A percentile compares a stretch with the other conserved stretches of the same genome.
Evolutionary conservation across 2,329 filamentous ascomycete genomes (phyloP).

Genomic region (Simplicillium aogashimaense): DNA sequence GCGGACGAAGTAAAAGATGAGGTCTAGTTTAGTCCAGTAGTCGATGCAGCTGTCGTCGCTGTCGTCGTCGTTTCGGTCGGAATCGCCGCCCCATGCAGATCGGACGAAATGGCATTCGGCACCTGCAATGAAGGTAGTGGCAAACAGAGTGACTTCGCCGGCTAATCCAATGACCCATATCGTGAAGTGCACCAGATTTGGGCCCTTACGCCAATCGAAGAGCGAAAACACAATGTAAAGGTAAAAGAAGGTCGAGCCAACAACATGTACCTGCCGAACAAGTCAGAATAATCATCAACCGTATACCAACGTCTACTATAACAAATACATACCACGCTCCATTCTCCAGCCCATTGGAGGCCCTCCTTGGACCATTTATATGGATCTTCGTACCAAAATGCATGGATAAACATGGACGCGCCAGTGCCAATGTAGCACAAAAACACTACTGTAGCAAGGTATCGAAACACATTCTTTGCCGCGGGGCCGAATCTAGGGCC

Average conservation of each 20-base stretch:
- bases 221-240: constrained; percentile 78
- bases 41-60: constrained; percentile 20
- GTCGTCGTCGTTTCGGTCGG: constrained; percentile 8
- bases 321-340: constrained; percentile 53
- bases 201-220: constrained; percentile 72
- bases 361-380: constrained; percentile 30
- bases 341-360: constrained; percentile 66
- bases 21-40: constrained; percentile 42
- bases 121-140: constrained; percentile 59
- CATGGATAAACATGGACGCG: constrained; percentile 62
- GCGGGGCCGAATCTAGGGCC: constrained; percentile 51
- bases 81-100: constrained; percentile 13
- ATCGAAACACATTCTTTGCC: constrained; percentile 65
- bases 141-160: constrained; percentile 64
- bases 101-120: constrained; percentile 54
- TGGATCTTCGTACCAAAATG: constrained; percentile 39
- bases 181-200: constrained; percentile 67
- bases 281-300: constrained; percentile 1
- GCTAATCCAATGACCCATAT: constrained; percentile 68
- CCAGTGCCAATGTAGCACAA: constrained; percentile 70
- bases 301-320: constrained; percentile 3
- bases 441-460: constrained; percentile 60
- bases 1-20: constrained; percentile 58
- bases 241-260: constrained; percentile 80
- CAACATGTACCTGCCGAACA: constrained; percentile 63